Conservation (phyloP, 2,329 filamentous ascomycete species). For the Lachnellula occidentalis region DNA sequence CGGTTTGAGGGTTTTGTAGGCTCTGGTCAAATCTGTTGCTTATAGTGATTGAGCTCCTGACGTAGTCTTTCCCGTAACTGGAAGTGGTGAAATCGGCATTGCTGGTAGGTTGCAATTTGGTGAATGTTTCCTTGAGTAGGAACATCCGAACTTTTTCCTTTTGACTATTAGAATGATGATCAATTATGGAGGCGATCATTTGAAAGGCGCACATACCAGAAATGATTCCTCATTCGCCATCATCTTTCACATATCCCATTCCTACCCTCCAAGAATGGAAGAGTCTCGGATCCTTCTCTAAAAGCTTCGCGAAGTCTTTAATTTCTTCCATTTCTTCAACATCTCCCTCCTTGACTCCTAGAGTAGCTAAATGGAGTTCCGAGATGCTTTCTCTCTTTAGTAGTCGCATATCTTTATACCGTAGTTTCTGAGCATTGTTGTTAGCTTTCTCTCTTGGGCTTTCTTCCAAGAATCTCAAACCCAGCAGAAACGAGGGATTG, state of each 20-base stretch:
- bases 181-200: no score
- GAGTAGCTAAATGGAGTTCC: conserved; percentile 4
- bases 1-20: background rate
- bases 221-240: background rate
- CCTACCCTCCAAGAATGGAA: conserved; percentile 25
- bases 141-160: no score
- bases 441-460: background rate
- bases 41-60: background rate
- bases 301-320: conserved; percentile 20
- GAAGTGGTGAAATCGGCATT: no score
- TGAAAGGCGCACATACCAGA: background rate
- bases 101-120: no score
- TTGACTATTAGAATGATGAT: no score
- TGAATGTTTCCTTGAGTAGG: no score
- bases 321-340: conserved; percentile 21
- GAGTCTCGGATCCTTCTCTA: conserved; percentile 17
- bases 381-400: conserved; percentile 22
- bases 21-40: background rate
- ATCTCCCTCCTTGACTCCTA: conserved; percentile 16
- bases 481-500: no score
- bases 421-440: conserved; percentile 19
- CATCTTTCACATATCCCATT: conserved; percentile 24
- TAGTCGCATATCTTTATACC: conserved; percentile 28
- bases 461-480: no score
- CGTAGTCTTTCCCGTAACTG: no score